Conservation (phyloP, 441 rosid species). For the Omphalea diandra region DNA sequence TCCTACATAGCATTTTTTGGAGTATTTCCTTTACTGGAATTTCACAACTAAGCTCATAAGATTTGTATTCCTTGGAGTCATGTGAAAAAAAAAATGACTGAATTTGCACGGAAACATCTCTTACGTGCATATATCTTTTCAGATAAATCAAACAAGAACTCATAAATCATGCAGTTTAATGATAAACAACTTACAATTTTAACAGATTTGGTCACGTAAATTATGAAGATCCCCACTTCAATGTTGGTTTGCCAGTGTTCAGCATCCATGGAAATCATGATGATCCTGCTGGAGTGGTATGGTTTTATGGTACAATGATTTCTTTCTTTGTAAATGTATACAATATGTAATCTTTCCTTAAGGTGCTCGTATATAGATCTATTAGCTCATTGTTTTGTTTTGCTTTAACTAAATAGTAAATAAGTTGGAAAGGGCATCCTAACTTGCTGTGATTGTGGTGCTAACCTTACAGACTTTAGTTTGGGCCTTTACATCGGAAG, state of each 20-base stretch:
- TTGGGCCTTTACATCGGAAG: neutral
- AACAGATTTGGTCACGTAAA: slow-evolving; percentile 97
- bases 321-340: slow-evolving; percentile 18
- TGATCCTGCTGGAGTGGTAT: slow-evolving; percentile 99
- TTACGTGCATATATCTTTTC: neutral
- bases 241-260: slow-evolving; percentile 95
- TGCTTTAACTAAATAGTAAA: neutral
- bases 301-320: slow-evolving; percentile 22
- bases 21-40: neutral
- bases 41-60: neutral
- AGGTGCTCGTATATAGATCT: neutral
- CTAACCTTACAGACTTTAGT: neutral
- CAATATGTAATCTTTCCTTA: neutral
- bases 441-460: neutral
- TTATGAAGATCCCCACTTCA: slow-evolving; percentile 98
- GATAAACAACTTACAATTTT: slow-evolving; percentile 16
- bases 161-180: neutral
- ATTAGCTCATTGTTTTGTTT: neutral
- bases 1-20: neutral
- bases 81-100: too few relatives aligned
- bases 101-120: neutral
- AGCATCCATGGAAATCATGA: slow-evolving; percentile 99
- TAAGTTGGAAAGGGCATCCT: neutral
- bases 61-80: slow-evolving; percentile 2
- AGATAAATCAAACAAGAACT: slow-evolving; percentile 8